These are phyloP conservation scores for Acanthamoeba lenticulata DNA, from an alignment of 208 protist species.

Conservation along the genomic window DNA sequence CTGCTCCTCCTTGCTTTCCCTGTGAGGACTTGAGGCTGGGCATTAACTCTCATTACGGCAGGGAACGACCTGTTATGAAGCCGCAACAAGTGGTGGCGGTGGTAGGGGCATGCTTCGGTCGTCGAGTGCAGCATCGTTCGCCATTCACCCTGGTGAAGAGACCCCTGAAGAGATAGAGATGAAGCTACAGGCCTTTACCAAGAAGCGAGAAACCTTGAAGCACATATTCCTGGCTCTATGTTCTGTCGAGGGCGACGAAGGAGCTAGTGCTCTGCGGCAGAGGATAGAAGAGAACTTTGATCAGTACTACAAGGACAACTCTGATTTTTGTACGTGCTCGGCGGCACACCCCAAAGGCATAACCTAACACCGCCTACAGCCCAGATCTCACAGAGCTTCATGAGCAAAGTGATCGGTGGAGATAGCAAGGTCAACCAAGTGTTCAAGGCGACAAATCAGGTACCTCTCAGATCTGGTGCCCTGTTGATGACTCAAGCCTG, in stretches of 20 bases:
- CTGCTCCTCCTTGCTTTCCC: background rate
- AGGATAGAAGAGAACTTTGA: conserved; percentile 5
- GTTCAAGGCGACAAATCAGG: conserved; percentile 35
- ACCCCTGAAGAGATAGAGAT: background rate
- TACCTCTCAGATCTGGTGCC: background rate
- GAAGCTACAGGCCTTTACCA: background rate
- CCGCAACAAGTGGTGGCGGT: background rate
- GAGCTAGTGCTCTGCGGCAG: background rate
- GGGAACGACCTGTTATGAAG: too few relatives aligned
- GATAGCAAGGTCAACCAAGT: background rate
- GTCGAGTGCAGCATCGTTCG: background rate
- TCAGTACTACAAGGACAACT: background rate
- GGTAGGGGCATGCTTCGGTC: background rate
- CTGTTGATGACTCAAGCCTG: background rate
- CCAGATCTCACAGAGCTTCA: background rate
- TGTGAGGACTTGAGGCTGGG: background rate
- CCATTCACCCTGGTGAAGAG: background rate
- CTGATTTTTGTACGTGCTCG: conserved; percentile 22
- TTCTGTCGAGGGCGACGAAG: background rate
- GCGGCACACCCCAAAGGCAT: background rate
- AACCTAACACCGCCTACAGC: background rate
- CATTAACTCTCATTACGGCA: too few relatives aligned
- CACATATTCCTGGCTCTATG: background rate
- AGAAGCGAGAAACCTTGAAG: background rate
- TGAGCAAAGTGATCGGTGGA: background rate